Evolutionary conservation across 2,329 filamentous ascomycete genomes (phyloP).

Genomic region (Epichloe bromicola): DNA sequence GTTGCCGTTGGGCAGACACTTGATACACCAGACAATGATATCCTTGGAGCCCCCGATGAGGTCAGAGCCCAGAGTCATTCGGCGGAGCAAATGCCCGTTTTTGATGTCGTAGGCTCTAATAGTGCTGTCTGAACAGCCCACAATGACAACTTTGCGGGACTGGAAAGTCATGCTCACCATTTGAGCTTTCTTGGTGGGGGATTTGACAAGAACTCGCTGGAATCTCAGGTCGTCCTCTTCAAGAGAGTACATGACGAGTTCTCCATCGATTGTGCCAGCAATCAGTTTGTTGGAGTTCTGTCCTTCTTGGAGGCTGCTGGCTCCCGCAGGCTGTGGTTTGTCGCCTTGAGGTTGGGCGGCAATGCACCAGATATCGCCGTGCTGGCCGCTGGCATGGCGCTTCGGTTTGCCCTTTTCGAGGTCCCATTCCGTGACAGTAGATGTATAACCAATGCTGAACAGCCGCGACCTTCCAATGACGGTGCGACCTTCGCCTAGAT

Average conservation of each 20-base stretch:
- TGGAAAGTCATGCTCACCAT: constrained; percentile 90
- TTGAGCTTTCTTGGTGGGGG: constrained; percentile 72
- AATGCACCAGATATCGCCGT: constrained; percentile 95
- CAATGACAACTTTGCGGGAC: constrained; percentile 66
- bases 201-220: constrained; percentile 59
- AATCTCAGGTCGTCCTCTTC: constrained; percentile 75
- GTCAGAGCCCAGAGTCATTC: constrained; percentile 76
- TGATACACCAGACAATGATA: constrained; percentile 86
- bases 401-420: constrained; percentile 64
- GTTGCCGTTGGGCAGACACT: constrained; percentile 72
- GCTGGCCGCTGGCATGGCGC: constrained; percentile 78
- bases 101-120: constrained; percentile 82
- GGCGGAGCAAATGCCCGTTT: constrained; percentile 61
- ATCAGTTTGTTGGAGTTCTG: constrained; percentile 50
- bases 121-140: constrained; percentile 92
- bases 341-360: constrained; percentile 59
- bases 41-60: constrained; percentile 66
- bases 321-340: constrained; percentile 5
- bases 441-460: constrained; percentile 93
- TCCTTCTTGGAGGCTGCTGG: constrained; percentile 14
- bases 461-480: constrained; percentile 64
- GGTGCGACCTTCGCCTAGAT: constrained; percentile 46
- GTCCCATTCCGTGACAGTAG: constrained; percentile 90
- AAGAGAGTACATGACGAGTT: constrained; percentile 75
- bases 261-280: constrained; percentile 81